Evolutionary conservation across 2,329 filamentous ascomycete genomes (phyloP), one percentile per base, ranked within the genome.

Genomic region (Sporothrix humicola): DNA sequence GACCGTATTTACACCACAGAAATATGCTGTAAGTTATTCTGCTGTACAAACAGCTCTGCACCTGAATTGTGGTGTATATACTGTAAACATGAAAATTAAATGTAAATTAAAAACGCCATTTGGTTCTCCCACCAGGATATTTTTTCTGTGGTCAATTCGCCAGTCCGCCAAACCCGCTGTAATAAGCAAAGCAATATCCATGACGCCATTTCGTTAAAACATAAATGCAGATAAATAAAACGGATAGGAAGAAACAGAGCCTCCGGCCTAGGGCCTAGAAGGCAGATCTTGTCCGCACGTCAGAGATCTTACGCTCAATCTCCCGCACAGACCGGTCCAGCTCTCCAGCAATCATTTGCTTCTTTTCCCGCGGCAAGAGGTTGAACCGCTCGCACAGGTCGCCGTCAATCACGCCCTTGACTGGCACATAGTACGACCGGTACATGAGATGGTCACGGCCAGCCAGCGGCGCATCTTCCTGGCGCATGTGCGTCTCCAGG

Each of bases 391-490:
- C 96, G 79, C 96, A 97, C 56, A 99, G 85, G 83, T 99, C 96
- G 42, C 96, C 96, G 82, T 99, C 96, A 78, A 99, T 97, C 42
- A 97, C 91, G 9, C 95, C 95, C 86, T 99, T 99, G 58, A 97
- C 94, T 0, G 96, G 97, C 7, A 93, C 94, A 81, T 98, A 99
- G 83, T 98, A 99, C 76, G 94, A 91, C 76, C 97, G 89, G 82
- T 97, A 99, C 79, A 97, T 97, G 63, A 99, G 86, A 82, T 99
- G 96, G 81, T 99, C 97, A 77, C 97, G 89, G 58, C 96, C 97
- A 23, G 94, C 93, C 65, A 99, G 84, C 8, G 95, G 95, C 50
- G 95, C 88, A 79, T 97, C 95, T 79, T 97, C 94, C 13, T 88
- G 90, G 66, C 95, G 89, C 81, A 99, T 87, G 79, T 97, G 93